Conservation (phyloP, 345 rosid species). For the Anastatica hierochuntica region DNA sequence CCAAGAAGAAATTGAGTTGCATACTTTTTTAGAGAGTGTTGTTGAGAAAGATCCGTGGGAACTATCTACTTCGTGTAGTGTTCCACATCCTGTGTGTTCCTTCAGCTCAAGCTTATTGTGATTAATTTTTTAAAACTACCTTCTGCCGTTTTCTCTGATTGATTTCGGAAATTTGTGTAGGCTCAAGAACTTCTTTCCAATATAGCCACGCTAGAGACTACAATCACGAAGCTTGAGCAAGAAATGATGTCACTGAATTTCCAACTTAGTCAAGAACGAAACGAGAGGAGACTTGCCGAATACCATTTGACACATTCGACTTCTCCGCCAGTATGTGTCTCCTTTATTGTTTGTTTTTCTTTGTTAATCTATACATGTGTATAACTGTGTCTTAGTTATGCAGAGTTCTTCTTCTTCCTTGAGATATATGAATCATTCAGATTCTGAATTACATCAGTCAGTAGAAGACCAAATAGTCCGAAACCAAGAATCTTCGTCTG, state of each 20-base stretch:
- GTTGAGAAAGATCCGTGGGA: slow-evolving; percentile 42
- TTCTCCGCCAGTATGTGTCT: slow-evolving; percentile 38
- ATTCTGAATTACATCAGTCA: slow-evolving; percentile 29
- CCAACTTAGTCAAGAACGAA: slow-evolving; percentile 91
- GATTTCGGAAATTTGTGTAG: slow-evolving; percentile 29
- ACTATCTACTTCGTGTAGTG: slow-evolving; percentile 33
- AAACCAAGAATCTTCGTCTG: slow-evolving; percentile 32
- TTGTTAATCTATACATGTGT: slow-evolving; percentile 1
- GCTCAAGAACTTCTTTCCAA: slow-evolving; percentile 66
- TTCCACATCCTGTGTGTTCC: slow-evolving; percentile 50
- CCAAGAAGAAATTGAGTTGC: slow-evolving; percentile 61
- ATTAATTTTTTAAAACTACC: not conserved
- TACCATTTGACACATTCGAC: slow-evolving; percentile 53
- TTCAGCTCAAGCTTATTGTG: slow-evolving; percentile 1
- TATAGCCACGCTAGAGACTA: slow-evolving; percentile 53
- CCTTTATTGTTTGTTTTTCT: not conserved
- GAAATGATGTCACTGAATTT: slow-evolving; percentile 76
- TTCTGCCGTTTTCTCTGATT: slow-evolving; percentile 2
- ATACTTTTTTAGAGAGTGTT: slow-evolving; percentile 45
- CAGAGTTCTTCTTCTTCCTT: slow-evolving; percentile 35
- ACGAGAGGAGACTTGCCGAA: slow-evolving; percentile 77
- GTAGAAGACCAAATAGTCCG: slow-evolving; percentile 26
- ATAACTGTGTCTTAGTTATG: slow-evolving; percentile 26
- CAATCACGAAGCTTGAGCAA: slow-evolving; percentile 64
- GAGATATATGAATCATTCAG: slow-evolving; percentile 33